Evolutionary conservation across 441 rosid genomes (phyloP).

Genomic region (Breynia disticha): DNA sequence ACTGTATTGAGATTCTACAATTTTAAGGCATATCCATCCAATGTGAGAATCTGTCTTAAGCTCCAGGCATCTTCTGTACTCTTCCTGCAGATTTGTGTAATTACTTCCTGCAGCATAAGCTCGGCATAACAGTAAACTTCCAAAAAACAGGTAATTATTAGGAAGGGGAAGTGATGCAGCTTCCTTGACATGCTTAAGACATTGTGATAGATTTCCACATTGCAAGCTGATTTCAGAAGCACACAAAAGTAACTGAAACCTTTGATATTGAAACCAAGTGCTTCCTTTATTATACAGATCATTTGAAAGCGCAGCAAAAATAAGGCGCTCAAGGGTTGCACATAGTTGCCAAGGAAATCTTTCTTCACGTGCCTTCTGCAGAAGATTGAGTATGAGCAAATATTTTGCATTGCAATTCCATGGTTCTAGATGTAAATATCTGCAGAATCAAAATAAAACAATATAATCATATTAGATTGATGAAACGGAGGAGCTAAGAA

Average conservation of each 20-base stretch:
- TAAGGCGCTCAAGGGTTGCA: slow-evolving; percentile 37
- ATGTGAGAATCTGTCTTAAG: slow-evolving; percentile 65
- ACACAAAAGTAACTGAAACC: slow-evolving; percentile 82
- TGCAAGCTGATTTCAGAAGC: slow-evolving; percentile 78
- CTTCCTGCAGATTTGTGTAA: slow-evolving; percentile 33
- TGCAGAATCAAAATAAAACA: slow-evolving; percentile 27
- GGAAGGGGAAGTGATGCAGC: slow-evolving; percentile 65
- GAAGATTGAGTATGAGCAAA: slow-evolving; percentile 68
- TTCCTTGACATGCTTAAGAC: slow-evolving; percentile 41
- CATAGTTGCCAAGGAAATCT: slow-evolving; percentile 64
- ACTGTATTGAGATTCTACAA: slow-evolving; percentile 55
- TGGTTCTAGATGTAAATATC: slow-evolving; percentile 69
- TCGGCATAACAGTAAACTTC: slow-evolving; percentile 69
- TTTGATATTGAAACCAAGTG: slow-evolving; percentile 37
- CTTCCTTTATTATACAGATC: slow-evolving; percentile 34
- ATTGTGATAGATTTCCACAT: slow-evolving; percentile 32
- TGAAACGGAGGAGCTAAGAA: too few relatives aligned
- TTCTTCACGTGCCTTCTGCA: slow-evolving; percentile 87
- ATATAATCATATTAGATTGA: not conserved
- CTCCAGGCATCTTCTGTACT: slow-evolving; percentile 58
- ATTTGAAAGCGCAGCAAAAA: slow-evolving; percentile 46
- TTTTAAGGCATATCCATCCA: slow-evolving; percentile 75
- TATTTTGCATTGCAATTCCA: slow-evolving; percentile 62
- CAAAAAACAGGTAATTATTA: slow-evolving; percentile 48
- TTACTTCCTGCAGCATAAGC: slow-evolving; percentile 62